Evolutionary conservation across 1,284 basidiomycete species (phyloP).

Genomic region (Hemileia vastatrix): DNA sequence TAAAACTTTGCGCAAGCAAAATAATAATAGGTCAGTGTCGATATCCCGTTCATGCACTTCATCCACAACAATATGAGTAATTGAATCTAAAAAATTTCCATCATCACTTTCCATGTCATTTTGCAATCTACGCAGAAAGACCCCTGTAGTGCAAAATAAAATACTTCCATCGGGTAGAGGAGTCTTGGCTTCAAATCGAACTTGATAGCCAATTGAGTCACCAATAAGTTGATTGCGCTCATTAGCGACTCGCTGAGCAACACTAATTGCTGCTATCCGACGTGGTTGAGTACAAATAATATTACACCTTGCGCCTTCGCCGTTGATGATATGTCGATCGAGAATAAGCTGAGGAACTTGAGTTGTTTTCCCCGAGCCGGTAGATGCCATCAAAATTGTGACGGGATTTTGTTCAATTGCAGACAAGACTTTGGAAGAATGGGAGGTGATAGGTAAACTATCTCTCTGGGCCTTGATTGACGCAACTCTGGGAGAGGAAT

Average conservation of each 20-base stretch:
- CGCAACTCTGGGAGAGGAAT: conserved; percentile 64
- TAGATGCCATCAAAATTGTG: conserved; percentile 86
- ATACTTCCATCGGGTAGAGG: conserved; percentile 72
- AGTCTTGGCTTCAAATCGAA: conserved; percentile 74
- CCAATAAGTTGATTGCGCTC: conserved; percentile 74
- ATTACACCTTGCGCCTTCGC: conserved; percentile 75
- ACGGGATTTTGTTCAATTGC: conserved; percentile 73
- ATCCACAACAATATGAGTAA: conserved; percentile 87
- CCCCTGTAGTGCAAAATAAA: conserved; percentile 88
- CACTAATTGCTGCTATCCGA: conserved; percentile 81
- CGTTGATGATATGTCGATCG: conserved; percentile 68
- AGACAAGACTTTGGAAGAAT: conserved; percentile 47
- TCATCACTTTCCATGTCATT: conserved; percentile 54
- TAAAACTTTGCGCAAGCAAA: conserved; percentile 77
- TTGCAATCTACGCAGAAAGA: conserved; percentile 81
- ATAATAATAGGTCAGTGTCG: conserved; percentile 82
- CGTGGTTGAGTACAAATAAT: conserved; percentile 89
- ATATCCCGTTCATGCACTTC: conserved; percentile 95
- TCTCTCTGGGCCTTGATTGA: conserved; percentile 52
- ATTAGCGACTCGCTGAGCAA: conserved; percentile 81
- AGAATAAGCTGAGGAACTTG: conserved; percentile 89
- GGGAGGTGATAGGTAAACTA: conserved; percentile 27
- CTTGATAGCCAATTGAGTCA: conserved; percentile 72
- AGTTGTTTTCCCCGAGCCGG: conserved; percentile 92
- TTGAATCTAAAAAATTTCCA: conserved; percentile 56